phyloP scores from a whole-genome alignment of 176 grass and related monocot species.

The Zizania latifolia region DNA sequence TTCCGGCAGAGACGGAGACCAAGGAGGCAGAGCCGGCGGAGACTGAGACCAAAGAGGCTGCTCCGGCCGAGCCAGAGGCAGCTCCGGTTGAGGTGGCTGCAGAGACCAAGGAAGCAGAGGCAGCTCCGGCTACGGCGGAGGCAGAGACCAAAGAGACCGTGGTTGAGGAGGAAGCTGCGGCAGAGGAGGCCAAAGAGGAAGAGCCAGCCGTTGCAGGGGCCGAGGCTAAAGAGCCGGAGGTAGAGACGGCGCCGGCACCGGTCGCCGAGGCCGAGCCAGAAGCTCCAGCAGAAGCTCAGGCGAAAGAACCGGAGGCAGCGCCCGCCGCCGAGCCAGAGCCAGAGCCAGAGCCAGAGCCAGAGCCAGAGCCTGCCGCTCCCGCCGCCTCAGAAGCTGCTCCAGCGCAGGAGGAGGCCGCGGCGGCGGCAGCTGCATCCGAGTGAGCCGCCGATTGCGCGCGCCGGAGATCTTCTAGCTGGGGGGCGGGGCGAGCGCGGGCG shows the following conservation, averaged over 20 bases:
- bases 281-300: neutral
- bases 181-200: too few relatives aligned
- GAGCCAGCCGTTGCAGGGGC: too few relatives aligned
- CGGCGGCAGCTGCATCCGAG: neutral
- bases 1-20: neutral
- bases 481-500: too few relatives aligned
- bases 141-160: constrained; percentile 25
- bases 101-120: constrained; percentile 9
- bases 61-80: neutral
- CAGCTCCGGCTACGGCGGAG: constrained; percentile 1
- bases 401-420: neutral
- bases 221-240: neutral
- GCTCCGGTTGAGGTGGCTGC: neutral
- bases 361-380: neutral
- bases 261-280: too few relatives aligned
- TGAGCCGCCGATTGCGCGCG: neutral
- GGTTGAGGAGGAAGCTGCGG: neutral
- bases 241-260: too few relatives aligned
- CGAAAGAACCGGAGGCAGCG: neutral
- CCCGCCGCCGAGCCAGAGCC: neutral
- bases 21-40: neutral
- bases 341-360: neutral
- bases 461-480: neutral
- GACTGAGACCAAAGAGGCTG: neutral
- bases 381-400: neutral